Evolutionary conservation across 2,329 filamentous ascomycete genomes (phyloP), one percentile per base, ranked within the genome.

Genomic region (Arthrocladium fulminans): DNA sequence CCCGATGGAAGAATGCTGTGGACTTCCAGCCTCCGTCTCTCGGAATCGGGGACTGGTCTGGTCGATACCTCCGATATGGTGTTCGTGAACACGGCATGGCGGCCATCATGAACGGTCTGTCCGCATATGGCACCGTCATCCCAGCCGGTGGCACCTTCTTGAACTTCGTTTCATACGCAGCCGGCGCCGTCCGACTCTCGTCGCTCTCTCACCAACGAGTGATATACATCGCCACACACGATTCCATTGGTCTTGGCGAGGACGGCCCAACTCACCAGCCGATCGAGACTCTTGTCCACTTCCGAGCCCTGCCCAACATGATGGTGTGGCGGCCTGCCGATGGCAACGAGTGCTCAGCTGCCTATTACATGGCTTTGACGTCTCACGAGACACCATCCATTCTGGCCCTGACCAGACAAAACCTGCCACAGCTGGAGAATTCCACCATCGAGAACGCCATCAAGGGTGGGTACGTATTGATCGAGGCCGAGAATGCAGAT

Each of bases 311-410:
- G 61, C 92, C 92, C 66, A 98, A 98, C 84, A 86, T 85, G 78
- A 95, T 97, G 87, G 90, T 97, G 63, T 97, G 92, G 92, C 89
- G 92, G 66, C 92, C 92, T 60, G 90, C 92, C 62, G 92, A 97
- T 65, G 90, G 90, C 65, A 97, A 97, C 76, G 92, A 98, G 85
- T 92, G 86, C 62, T 94, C 86, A 66, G 90, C 88, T 63, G 90
- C 92, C 60, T 98, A 97, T 81, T 97, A 97, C 75, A 78, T 94
- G 63, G 87, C 89, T 43, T 75, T 98, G 60, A 95, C 86, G 58
- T 84, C 87, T 63, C 87, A 88, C 74, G 76, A 83, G 70, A 96
- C 90, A 30, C 92, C 92, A 58, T 88, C 82, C 70, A 92, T 98
- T 71, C 74, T 98, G 60, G 92, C 92, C 50, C 80, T 98, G 54